Conservation (phyloP, 202 grass and related monocot genomes). For the Eragrostis tef region DNA sequence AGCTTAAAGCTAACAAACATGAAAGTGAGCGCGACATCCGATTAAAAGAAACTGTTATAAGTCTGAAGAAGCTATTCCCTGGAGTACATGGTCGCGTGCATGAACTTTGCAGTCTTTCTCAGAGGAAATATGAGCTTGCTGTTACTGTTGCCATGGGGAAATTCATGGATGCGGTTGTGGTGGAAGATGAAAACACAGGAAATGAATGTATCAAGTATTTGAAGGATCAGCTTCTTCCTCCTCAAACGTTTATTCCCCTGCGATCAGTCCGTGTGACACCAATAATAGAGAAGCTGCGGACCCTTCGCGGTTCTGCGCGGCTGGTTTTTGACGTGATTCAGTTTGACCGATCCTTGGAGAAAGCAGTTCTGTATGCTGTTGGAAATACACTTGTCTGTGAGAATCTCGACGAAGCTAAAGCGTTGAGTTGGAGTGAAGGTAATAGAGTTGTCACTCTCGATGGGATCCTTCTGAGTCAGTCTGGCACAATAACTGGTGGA, state of each 20-base stretch:
- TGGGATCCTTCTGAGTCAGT: constrained; percentile 94
- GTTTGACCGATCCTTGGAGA: constrained; percentile 98
- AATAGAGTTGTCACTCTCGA: constrained; percentile 97
- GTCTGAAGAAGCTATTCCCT: constrained; percentile 83
- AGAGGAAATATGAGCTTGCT: constrained; percentile 98
- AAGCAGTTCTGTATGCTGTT: constrained; percentile 97
- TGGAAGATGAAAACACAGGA: constrained; percentile 95
- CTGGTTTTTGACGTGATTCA: constrained; percentile 97
- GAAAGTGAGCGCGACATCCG: constrained; percentile 87
- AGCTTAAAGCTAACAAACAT: constrained; percentile 94
- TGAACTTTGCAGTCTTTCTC: constrained; percentile 90
- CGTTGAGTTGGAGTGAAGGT: constrained; percentile 92
- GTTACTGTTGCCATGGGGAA: constrained; percentile 99
- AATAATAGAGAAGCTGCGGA: constrained; percentile 83
- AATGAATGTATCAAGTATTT: constrained; percentile 99
- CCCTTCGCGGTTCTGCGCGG: constrained; percentile 82
- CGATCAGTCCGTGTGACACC: constrained; percentile 90
- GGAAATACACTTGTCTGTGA: constrained; percentile 99
- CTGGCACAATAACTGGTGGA: constrained; percentile 98
- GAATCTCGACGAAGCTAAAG: constrained; percentile 94
- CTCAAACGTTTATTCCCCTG: constrained; percentile 95
- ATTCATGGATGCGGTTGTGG: constrained; percentile 97
- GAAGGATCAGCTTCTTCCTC: constrained; percentile 96
- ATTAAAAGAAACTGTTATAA: constrained; percentile 85
- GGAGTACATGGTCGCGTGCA: constrained; percentile 98